A percentile compares a stretch with the other conserved stretches of the same genome.
These are phyloP conservation scores for Ogataea allantospora DNA, from an alignment of 805 yeast genomes.

Conservation along the genomic window DNA sequence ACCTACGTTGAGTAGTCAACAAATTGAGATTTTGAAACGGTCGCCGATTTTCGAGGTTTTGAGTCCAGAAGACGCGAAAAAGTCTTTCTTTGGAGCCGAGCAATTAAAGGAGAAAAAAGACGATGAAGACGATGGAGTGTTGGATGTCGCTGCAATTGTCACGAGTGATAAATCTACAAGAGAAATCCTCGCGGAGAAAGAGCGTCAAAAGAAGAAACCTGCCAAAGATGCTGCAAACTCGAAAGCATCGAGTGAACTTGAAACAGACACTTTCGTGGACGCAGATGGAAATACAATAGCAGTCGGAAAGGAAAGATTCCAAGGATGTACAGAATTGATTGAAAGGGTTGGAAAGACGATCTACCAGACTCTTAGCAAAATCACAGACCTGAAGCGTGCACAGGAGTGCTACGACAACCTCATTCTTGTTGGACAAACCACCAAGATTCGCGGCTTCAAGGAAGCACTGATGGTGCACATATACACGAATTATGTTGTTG, in stretches of 20 bases:
- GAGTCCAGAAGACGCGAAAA: slow-evolving; percentile 60
- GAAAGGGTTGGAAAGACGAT: slow-evolving; percentile 52
- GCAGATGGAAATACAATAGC: slow-evolving; percentile 50
- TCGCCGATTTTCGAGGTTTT: slow-evolving; percentile 79
- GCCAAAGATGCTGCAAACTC: slow-evolving; percentile 11
- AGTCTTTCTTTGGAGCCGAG: slow-evolving; percentile 60
- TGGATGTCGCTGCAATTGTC: slow-evolving; percentile 88
- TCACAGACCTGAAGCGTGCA: slow-evolving; percentile 63
- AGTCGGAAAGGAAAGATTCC: slow-evolving; percentile 89
- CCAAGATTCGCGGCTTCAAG: slow-evolving; percentile 70
- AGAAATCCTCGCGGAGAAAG: slow-evolving; percentile 37
- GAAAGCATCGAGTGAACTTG: slow-evolving; percentile 63
- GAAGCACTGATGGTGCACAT: slow-evolving; percentile 64
- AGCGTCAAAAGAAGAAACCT: slow-evolving; percentile 21
- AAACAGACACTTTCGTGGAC: slow-evolving; percentile 70
- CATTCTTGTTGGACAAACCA: slow-evolving; percentile 75
- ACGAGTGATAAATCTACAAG: slow-evolving; percentile 67
- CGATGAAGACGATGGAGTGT: slow-evolving; percentile 63
- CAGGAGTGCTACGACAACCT: slow-evolving; percentile 85
- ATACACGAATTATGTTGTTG: slow-evolving; percentile 26
- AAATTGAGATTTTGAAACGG: slow-evolving; percentile 71
- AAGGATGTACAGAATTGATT: slow-evolving; percentile 67
- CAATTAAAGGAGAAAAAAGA: slow-evolving; percentile 35
- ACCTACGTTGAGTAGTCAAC: slow-evolving; percentile 54
- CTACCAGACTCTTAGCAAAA: slow-evolving; percentile 48